phyloP scores from a whole-genome alignment of 148 eudicot species.

The Rhododendron mucronatum region DNA sequence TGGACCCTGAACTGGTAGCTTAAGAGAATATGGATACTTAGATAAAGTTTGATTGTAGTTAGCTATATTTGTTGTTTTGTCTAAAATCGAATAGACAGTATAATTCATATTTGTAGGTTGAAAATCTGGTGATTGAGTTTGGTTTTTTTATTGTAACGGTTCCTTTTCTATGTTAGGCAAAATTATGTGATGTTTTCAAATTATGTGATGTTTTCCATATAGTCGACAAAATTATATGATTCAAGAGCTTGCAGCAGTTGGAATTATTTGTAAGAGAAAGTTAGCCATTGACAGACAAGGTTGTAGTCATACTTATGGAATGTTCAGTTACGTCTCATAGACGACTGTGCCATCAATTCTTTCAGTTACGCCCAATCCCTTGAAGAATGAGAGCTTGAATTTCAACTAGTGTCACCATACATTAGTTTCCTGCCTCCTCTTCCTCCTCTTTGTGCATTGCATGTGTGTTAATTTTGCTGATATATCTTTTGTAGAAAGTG shows the following conservation, averaged over 20 bases:
- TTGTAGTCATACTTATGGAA: not conserved
- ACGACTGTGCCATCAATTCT: not conserved
- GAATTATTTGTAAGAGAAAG: not conserved
- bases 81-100: not conserved
- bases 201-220: not conserved
- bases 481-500: conserved; percentile 34
- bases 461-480: not conserved
- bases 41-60: not conserved
- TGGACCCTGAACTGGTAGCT: no score
- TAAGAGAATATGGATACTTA: not conserved
- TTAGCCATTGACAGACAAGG: not conserved
- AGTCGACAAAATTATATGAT: not conserved
- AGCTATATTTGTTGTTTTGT: not conserved
- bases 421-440: not conserved
- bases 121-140: not conserved
- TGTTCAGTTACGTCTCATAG: not conserved
- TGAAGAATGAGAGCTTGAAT: not conserved
- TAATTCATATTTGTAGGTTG: not conserved
- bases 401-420: not conserved
- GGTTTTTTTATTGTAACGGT: not conserved
- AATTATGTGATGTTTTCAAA: not conserved
- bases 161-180: not conserved
- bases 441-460: not conserved
- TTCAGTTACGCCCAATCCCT: not conserved
- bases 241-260: not conserved